Base-by-base conservation (phyloP, 2,329 filamentous ascomycete genomes). In the Mollisiaceae sp. region DNA sequence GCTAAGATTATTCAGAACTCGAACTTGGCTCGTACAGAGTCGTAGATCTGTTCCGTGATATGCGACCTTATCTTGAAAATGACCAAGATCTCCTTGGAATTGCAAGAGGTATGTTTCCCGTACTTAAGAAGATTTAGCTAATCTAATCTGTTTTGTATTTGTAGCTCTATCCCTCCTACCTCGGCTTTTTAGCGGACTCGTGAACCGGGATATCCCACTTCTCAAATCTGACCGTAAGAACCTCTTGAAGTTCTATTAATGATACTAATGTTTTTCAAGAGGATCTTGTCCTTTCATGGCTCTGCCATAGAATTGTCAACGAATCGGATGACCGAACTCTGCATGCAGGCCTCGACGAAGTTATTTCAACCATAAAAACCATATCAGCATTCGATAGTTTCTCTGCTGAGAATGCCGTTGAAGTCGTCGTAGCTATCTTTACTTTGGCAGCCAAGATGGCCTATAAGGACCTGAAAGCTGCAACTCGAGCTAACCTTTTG, bases 401-500 rank as follows among this genome's bases (percentile, higher is more conserved):
- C 22, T 47, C 62, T 4, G 60, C 67, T 9, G 62, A 64, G 22
- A 68, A 72, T 61, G 66, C 69, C n/a, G 43, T 43, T 14, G 14
- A 52, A 27, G 59, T 75, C 8, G 60, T 61, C 18, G 60, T 62
- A 9, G 65, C 72, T 14, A 60, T 74, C 3, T 73, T 72, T 35
- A 38, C 41, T 20, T 63, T 74, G 2, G 59, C 62, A 9, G 32
- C 59, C 12, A 36, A 63, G 8, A 64, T 56, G 39, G 57, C 45
- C 11, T 71, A 72, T 27, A 65, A 58, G n/a, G 66, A 70, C 12
- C 66, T 70, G 35, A 68, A 64, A 4, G 62, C 68, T 1, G n/a
- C 60, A 5, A 71, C 72, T 11, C 65, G 74, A 38, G 47, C 67
- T n/a, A 62, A 59, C 24, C 62, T 74, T 9, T 70, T 72, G 36